Conservation (phyloP, 768 basidiomycete species). For the Mrakia gelida region DNA sequence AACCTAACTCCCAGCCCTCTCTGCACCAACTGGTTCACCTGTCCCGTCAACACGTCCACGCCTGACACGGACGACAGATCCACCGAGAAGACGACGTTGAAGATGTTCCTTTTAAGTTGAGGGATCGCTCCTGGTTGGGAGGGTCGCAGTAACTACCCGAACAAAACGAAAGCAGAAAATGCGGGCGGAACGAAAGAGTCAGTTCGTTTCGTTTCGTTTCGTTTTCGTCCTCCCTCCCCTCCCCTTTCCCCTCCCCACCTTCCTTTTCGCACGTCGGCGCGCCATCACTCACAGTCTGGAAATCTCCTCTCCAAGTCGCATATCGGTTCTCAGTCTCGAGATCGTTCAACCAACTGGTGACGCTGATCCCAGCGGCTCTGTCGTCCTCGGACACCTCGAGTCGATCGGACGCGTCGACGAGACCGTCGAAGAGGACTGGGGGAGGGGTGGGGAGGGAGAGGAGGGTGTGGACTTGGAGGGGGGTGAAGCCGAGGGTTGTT, state of each 20-base stretch:
- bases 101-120: slow-evolving; percentile 67
- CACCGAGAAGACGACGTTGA: slow-evolving; percentile 74
- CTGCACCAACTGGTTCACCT: slow-evolving; percentile 66
- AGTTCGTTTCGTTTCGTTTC: too few relatives aligned
- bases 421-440: slow-evolving; percentile 46
- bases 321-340: slow-evolving; percentile 74
- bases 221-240: too few relatives aligned
- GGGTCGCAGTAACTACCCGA: slow-evolving; percentile 67
- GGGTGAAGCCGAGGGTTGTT: slow-evolving; percentile 58
- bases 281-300: slow-evolving; percentile 34
- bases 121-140: slow-evolving; percentile 75
- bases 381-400: slow-evolving; percentile 41
- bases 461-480: slow-evolving; percentile 65
- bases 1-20: slow-evolving; percentile 74
- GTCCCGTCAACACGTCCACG: slow-evolving; percentile 59
- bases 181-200: slow-evolving; percentile 53
- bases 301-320: slow-evolving; percentile 36
- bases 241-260: slow-evolving; percentile 55
- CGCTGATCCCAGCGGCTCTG: slow-evolving; percentile 36
- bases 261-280: slow-evolving; percentile 1
- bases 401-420: slow-evolving; percentile 90
- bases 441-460: slow-evolving; percentile 48
- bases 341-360: slow-evolving; percentile 86
- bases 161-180: too few relatives aligned
- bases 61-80: slow-evolving; percentile 66